Percentiles rank a stretch among this genome's conserved stretches.
Conservation (phyloP, 805 yeast species). For the Starmera amethionina region DNA sequence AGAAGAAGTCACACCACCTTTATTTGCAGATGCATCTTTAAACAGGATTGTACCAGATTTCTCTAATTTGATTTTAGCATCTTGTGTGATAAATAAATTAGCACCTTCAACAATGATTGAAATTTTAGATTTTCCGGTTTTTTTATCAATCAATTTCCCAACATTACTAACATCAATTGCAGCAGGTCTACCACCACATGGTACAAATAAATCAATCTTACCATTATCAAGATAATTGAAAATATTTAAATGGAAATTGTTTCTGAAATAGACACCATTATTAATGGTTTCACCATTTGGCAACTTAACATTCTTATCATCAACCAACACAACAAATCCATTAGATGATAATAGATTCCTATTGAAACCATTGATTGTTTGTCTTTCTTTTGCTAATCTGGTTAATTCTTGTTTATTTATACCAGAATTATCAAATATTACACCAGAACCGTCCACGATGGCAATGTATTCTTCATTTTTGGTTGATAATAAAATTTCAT, state of each 20-base stretch:
- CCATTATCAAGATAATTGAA: slow-evolving; percentile 44
- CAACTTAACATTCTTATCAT: slow-evolving; percentile 67
- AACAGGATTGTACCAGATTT: slow-evolving; percentile 78
- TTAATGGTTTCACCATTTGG: slow-evolving; percentile 71
- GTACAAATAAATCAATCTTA: slow-evolving; percentile 78
- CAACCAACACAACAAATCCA: slow-evolving; percentile 80
- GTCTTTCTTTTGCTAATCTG: slow-evolving; percentile 69
- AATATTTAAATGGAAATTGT: slow-evolving; percentile 73
- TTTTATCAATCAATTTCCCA: slow-evolving; percentile 54
- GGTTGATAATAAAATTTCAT: slow-evolving; percentile 81
- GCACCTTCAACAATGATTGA: slow-evolving; percentile 97
- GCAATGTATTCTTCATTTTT: slow-evolving; percentile 74
- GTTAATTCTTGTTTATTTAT: slow-evolving; percentile 69
- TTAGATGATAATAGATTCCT: slow-evolving; percentile 50
- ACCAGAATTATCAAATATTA: slow-evolving; percentile 85
- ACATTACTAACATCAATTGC: slow-evolving; percentile 87
- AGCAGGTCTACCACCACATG: slow-evolving; percentile 98
- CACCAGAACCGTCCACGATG: slow-evolving; percentile 94
- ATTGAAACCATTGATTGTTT: slow-evolving; percentile 66
- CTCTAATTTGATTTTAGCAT: slow-evolving; percentile 82
- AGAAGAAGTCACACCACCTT: slow-evolving; percentile 98
- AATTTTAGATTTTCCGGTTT: slow-evolving; percentile 66
- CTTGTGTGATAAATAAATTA: slow-evolving; percentile 87
- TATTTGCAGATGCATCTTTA: slow-evolving; percentile 95
- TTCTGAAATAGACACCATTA: slow-evolving; percentile 85